phyloP scores from a whole-genome alignment of 257 asterid species.

The Solanum sitiens region DNA sequence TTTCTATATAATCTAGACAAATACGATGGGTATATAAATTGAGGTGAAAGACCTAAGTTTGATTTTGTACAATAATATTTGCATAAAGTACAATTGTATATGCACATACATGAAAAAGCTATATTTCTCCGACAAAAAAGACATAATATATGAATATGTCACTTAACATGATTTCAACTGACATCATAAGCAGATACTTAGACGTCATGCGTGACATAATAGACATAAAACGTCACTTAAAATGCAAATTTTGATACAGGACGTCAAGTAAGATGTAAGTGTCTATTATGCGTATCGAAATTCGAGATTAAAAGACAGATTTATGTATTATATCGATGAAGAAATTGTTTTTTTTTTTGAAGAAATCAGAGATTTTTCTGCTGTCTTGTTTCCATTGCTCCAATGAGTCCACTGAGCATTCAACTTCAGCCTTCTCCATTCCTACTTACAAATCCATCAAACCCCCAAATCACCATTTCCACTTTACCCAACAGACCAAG shows the following conservation, averaged over 20 bases:
- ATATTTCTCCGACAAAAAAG: not conserved
- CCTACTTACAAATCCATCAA: not conserved
- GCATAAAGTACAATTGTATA: not conserved
- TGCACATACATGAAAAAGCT: not conserved
- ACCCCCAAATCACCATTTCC: not conserved
- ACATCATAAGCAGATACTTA: accelerated
- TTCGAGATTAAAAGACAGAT: too few species aligned
- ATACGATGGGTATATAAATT: not conserved
- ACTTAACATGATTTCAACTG: accelerated
- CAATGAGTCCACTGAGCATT: not conserved
- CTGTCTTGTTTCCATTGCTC: not conserved
- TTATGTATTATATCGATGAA: accelerated
- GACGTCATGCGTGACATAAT: too few species aligned
- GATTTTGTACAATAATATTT: not conserved
- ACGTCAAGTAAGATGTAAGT: accelerated
- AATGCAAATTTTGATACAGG: too few species aligned
- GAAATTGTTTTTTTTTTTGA: accelerated
- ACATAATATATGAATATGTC: not conserved
- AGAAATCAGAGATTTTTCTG: not conserved
- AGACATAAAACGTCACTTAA: not conserved
- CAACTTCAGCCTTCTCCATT: not conserved
- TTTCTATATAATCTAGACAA: not conserved
- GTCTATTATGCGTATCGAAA: not conserved
- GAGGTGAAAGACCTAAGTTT: not conserved
- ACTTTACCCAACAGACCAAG: not conserved